phyloP scores from a whole-genome alignment of 1,139 yeast genomes.

The Suhomyces bribrorum region DNA sequence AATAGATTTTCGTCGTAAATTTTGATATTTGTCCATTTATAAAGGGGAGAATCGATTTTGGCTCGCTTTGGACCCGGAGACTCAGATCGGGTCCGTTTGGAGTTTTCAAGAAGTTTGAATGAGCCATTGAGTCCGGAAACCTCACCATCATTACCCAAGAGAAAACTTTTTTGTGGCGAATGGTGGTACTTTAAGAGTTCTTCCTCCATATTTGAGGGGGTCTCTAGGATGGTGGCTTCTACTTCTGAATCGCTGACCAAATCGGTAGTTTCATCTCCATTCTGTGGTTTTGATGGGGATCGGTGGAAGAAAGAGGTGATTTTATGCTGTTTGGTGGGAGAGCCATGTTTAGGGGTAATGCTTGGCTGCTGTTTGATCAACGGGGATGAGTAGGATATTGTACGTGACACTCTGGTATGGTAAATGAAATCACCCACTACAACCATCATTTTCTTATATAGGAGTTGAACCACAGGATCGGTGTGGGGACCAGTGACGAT shows the following conservation, averaged over 20 bases:
- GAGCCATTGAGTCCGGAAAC: slow-evolving; percentile 21
- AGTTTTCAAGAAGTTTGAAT: slow-evolving; percentile 16
- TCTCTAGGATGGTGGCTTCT: slow-evolving; percentile 15
- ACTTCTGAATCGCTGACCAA: slow-evolving; percentile 33
- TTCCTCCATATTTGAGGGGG: slow-evolving; percentile 19
- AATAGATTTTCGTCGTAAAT: slow-evolving; percentile 37
- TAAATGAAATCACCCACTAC: slow-evolving; percentile 15
- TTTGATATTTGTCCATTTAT: slow-evolving; percentile 18
- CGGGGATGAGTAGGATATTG: slow-evolving; percentile 8
- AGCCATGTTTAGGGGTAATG: slow-evolving; percentile 1
- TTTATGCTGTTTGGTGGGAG: slow-evolving; percentile 15
- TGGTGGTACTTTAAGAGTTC: slow-evolving; percentile 20
- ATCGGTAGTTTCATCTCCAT: slow-evolving; percentile 10
- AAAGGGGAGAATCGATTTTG: neutral
- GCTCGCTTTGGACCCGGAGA: neutral
- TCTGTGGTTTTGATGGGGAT: slow-evolving; percentile 6
- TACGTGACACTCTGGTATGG: slow-evolving; percentile 10
- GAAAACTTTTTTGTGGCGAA: slow-evolving; percentile 5
- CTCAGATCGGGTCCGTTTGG: neutral
- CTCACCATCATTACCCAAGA: slow-evolving; percentile 11
- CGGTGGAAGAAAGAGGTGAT: slow-evolving; percentile 16
- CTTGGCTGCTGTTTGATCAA: slow-evolving; percentile 7
- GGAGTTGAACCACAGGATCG: slow-evolving; percentile 5
- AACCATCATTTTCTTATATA: slow-evolving; percentile 8
- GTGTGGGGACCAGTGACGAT: neutral